A percentile compares a stretch with the other conserved stretches of the same genome.
These are phyloP conservation scores for Acrocalymma vagum DNA, from an alignment of 2,329 filamentous ascomycete genomes.

Conservation along the genomic window DNA sequence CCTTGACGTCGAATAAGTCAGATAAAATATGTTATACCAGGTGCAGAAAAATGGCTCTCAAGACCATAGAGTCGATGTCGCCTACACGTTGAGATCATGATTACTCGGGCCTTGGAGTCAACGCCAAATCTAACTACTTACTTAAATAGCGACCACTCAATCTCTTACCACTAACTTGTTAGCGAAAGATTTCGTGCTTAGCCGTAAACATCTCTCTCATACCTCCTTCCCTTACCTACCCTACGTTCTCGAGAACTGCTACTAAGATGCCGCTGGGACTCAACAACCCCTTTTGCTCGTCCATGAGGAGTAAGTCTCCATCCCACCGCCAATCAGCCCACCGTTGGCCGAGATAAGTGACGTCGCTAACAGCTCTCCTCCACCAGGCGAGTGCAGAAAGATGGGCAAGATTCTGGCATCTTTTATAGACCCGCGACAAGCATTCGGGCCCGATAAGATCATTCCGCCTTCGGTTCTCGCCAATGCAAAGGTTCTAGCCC, in stretches of 20 bases:
- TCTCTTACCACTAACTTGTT: too few relatives aligned
- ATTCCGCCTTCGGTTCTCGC: conserved; percentile 89
- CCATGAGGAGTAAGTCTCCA: conserved; percentile 54
- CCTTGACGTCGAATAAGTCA: too few relatives aligned
- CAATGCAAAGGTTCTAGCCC: conserved; percentile 87
- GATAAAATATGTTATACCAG: too few relatives aligned
- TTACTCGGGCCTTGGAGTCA: too few relatives aligned
- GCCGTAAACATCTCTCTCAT: too few relatives aligned
- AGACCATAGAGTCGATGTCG: too few relatives aligned
- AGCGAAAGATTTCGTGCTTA: too few relatives aligned
- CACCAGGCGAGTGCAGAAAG: conserved; percentile 92
- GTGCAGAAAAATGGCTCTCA: too few relatives aligned
- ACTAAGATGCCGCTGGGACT: conserved; percentile 52
- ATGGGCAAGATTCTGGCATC: conserved; percentile 92
- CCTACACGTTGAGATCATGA: too few relatives aligned
- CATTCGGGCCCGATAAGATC: conserved; percentile 94
- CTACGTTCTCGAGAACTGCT: neutral
- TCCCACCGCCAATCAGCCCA: neutral
- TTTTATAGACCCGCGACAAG: conserved; percentile 91
- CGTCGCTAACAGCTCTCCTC: conserved; percentile 35
- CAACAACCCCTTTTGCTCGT: conserved; percentile 60
- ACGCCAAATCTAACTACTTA: too few relatives aligned
- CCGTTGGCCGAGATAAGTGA: conserved; percentile 16
- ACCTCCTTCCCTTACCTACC: neutral
- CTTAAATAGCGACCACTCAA: too few relatives aligned